Conservation (phyloP, 306 rosid genomes). For the Prunus mira region DNA sequence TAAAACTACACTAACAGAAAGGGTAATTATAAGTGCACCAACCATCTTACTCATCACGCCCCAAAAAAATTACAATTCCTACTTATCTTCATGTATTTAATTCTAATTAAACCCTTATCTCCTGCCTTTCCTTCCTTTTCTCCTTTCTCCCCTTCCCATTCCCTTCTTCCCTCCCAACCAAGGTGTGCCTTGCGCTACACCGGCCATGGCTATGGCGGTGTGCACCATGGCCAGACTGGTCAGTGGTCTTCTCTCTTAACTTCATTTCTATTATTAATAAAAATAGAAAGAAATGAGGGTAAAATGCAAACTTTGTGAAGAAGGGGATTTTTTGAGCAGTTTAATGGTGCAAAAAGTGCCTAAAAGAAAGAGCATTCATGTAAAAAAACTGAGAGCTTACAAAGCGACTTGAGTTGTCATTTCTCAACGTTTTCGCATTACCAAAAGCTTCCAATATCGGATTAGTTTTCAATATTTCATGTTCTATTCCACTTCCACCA, state of each 20-base stretch:
- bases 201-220: neutral
- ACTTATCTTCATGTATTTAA: neutral
- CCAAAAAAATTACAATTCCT: neutral
- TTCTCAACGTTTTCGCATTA: slow-evolving; percentile 92
- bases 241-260: neutral
- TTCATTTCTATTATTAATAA: neutral
- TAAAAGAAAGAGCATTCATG: slow-evolving; percentile 22
- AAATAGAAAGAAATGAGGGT: neutral
- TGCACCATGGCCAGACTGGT: slow-evolving; percentile 2
- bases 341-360: neutral
- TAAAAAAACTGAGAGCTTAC: slow-evolving; percentile 55
- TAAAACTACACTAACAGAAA: neutral
- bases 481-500: slow-evolving; percentile 98
- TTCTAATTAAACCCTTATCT: neutral
- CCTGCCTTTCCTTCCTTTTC: neutral
- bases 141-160: neutral
- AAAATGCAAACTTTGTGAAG: neutral
- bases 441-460: slow-evolving; percentile 99
- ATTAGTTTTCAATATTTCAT: slow-evolving; percentile 93
- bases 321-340: neutral
- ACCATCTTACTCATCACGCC: neutral
- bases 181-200: neutral
- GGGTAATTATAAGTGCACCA: neutral
- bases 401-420: slow-evolving; percentile 99
- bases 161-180: neutral